These are phyloP conservation scores for Pezicula radicicola DNA, from an alignment of 2,329 filamentous ascomycete species.

Conservation along the genomic window DNA sequence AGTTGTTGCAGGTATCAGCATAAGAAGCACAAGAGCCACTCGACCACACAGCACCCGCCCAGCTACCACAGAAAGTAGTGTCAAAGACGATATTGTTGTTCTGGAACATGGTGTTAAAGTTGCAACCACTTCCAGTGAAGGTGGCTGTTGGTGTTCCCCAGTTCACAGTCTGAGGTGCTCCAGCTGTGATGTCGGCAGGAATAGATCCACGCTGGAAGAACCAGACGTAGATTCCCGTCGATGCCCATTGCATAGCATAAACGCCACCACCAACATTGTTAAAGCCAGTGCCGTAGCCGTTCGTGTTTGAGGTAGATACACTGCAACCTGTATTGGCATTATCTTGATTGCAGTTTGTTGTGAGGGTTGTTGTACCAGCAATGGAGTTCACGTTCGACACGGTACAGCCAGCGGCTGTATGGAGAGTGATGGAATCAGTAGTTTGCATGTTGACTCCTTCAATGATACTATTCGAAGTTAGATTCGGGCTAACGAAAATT, in stretches of 20 bases:
- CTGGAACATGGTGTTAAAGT: conserved; percentile 63
- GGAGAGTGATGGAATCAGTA: conserved; percentile 58
- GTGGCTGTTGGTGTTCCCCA: conserved; percentile 70
- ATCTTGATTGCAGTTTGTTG: conserved; percentile 40
- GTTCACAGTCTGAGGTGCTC: conserved; percentile 54
- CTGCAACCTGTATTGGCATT: conserved; percentile 38
- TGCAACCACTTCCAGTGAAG: conserved; percentile 61
- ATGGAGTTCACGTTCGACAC: conserved; percentile 38
- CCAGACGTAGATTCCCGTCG: conserved; percentile 67
- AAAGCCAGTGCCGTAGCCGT: conserved; percentile 62
- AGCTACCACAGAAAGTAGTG: conserved; percentile 72
- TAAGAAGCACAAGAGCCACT: conserved; percentile 9
- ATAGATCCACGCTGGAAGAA: conserved; percentile 68
- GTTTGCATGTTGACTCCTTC: conserved; percentile 65
- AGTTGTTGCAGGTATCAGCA: conserved; percentile 15
- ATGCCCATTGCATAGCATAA: conserved; percentile 70
- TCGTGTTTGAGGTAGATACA: conserved; percentile 34
- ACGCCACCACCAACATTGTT: conserved; percentile 65
- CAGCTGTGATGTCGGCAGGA: conserved; percentile 59
- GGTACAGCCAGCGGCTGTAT: conserved; percentile 49
- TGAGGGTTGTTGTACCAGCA: conserved; percentile 34
- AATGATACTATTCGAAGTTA: conserved; percentile 55
- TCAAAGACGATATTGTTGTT: conserved; percentile 72
- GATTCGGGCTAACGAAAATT: background rate
- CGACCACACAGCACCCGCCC: conserved; percentile 19